Base-by-base conservation (phyloP, 495 filamentous ascomycete species). In the Neurospora pannonica region DNA sequence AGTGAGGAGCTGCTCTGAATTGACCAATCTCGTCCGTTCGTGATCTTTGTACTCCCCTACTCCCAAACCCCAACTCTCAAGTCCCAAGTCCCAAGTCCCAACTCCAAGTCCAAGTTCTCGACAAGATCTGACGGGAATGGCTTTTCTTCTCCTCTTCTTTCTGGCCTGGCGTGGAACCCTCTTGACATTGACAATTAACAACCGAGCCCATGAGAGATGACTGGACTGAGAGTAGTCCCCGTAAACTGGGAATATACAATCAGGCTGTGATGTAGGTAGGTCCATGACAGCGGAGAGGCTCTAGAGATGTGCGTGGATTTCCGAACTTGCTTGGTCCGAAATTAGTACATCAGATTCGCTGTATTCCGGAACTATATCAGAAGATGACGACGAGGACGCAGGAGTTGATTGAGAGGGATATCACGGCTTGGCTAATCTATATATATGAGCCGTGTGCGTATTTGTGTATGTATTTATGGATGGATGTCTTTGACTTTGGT, bases 321-420 rank as follows among this genome's bases (percentile, higher is more conserved):
- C 15, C 6, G 6, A 42, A 11, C 38, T 39, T 13, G 39, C 39
- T 42, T 17, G 15, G 39, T 42, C 39, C 39, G 17, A 42, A 42
- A 3, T 42, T n/a, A 21, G 19, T 46, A 46, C 42, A 46, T 10
- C 19, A 11, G n/a, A 42, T 42, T 19, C 19, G 40, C 5, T 2
- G 6, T 3, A 2, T 42, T 80, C 96, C 96, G 5, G 90, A 89
- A 43, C 85, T 99, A 73, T 97, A 97, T 80, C 88, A 90, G 72
- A 99, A 98, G 89, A 98, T 99, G 96, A 90, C 94, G 84, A 88
- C 89, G 43, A 39, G 11, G 38, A 95, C 95, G 72, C 95, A 98
- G 86, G 96, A 98, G 86, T 85, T 97, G 2, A 88, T 98, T 79
- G 94, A 96, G 87, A 85, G 96, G 77, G 95, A 97, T 85, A 94